Evolutionary conservation across 805 yeast species (phyloP), one percentile per base, ranked within the genome.

Genomic region (Starmerella sp.): DNA sequence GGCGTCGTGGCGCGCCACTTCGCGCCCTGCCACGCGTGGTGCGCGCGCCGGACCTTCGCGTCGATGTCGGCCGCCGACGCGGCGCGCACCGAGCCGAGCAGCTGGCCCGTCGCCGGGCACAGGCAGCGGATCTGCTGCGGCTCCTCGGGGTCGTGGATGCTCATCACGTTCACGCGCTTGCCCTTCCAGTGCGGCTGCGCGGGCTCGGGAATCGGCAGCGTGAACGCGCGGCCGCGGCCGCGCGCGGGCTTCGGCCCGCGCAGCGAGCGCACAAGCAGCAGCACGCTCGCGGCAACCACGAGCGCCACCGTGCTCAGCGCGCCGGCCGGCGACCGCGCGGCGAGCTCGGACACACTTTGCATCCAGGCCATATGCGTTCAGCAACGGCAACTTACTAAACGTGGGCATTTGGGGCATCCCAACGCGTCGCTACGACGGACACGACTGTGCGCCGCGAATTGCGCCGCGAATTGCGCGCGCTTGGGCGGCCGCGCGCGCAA

Each of bases 21-120:
- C 9, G 31, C 31, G n/a, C 38, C 46, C 65, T 84, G 90, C 2
- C 90, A 88, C 2, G 57, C 58, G 36, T 69, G 68, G 45, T 60
- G 63, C 2, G 88, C 82, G 14, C 62, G 60, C n/a, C 61, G 60
- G 17, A 93, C 80, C 54, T 81, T 76, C 6, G 63, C 61, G 66
- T 91, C 91, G 68, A 93, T 85, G 47, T 88, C 93, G 4, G 75
- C 77, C 48, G 73, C 74, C n/a, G 83, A 71, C 54, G 81, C 78
- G 1, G 87, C 81, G 49, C 75, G 71, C 62, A 82, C 83, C 28
- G 81, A 75, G 0, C 96, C 97, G 60, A 91, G 73, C 58, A 73
- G 82, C 69, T 88, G 96, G 36, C 96, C 95, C 0, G 97, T 93
- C 0, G 97, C 96, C 4, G 98, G 98, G 71, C 98, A 91, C 67